phyloP scores from a whole-genome alignment of 345 rosid species.

The Aethionema arabicum region DNA sequence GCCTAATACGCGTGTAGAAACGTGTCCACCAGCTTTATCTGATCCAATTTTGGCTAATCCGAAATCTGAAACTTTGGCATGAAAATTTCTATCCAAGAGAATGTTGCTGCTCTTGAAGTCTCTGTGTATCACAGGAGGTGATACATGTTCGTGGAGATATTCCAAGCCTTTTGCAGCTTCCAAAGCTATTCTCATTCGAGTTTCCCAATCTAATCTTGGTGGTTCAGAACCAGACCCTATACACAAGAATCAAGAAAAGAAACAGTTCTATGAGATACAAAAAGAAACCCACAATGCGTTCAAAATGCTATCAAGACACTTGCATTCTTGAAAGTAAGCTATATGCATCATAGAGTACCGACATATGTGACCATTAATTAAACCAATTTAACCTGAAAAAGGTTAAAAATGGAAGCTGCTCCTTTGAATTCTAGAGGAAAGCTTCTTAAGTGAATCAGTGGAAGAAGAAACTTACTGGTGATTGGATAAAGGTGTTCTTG shows the following conservation, averaged over 20 bases:
- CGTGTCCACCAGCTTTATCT: constrained; percentile 74
- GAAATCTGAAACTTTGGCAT: constrained; percentile 77
- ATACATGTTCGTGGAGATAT: constrained; percentile 75
- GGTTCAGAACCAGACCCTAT: constrained; percentile 57
- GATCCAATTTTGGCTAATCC: constrained; percentile 77
- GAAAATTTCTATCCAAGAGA: constrained; percentile 60
- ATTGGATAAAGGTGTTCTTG: constrained; percentile 84
- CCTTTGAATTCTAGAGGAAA: not conserved
- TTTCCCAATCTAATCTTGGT: constrained; percentile 64
- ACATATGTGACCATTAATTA: too few species aligned
- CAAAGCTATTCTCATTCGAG: constrained; percentile 70
- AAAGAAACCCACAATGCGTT: constrained; percentile 3
- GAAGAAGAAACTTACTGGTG: constrained; percentile 44
- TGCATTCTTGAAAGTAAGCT: too few species aligned
- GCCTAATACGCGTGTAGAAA: constrained; percentile 71
- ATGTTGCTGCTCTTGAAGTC: constrained; percentile 81
- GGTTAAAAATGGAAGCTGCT: not conserved
- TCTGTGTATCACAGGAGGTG: constrained; percentile 72
- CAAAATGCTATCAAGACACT: not conserved
- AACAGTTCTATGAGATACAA: constrained; percentile 3
- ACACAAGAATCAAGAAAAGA: constrained; percentile 6
- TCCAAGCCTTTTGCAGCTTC: constrained; percentile 86
- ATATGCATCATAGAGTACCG: too few species aligned
- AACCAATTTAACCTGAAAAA: not conserved
- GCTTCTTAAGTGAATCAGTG: not conserved